Base-by-base conservation (phyloP, 495 filamentous ascomycete genomes). In the Penicillium mononematosum region DNA sequence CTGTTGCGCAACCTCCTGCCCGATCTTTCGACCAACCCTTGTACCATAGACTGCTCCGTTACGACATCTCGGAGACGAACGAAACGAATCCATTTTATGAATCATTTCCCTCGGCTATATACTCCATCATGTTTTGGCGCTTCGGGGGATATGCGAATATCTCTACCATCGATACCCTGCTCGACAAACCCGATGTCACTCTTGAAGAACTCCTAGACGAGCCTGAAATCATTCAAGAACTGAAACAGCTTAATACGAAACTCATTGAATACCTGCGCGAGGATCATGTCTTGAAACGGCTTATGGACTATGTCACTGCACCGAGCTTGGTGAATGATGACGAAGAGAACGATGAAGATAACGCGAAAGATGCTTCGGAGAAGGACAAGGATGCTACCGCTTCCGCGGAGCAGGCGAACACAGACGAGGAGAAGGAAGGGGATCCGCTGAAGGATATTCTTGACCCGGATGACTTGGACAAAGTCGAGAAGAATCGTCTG, bases 131-230 rank as follows among this genome's bases (percentile, higher is more conserved):
- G 92, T 97, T 97, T 74, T 97, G 92, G 92, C 86, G 92, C 73
- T 97, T 97, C 78, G 92, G 95, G 78, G 92, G 92, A 71, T 98
- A 98, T 82, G 90, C 93, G 74, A 96, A 89, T 80, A 87, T 96
- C 77, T 96, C 93, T 65, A 88, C 91, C 63, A 88, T 98, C 72
- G 95, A 98, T 75, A 91, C 85, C 63, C 88, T 98, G 63, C 91
- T 99, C 64, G 94, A 98, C 60, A 96, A 96, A 75, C 85, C 89
- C 60, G 88, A 96, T 74, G 89, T 96, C 67, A 89, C 88, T 44
- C 87, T 98, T 50, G 94, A 99, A 70, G 94, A 99, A 69, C 80
- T 99, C 45, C 83, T 99, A 58, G 91, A 98, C 70, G 94, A 98
- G 80, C 86, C 88, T 62, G 95, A 98, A 73, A 75, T 97, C 56